Conservation (phyloP, 208 protist species). For the Trypanosoma melophagium region DNA sequence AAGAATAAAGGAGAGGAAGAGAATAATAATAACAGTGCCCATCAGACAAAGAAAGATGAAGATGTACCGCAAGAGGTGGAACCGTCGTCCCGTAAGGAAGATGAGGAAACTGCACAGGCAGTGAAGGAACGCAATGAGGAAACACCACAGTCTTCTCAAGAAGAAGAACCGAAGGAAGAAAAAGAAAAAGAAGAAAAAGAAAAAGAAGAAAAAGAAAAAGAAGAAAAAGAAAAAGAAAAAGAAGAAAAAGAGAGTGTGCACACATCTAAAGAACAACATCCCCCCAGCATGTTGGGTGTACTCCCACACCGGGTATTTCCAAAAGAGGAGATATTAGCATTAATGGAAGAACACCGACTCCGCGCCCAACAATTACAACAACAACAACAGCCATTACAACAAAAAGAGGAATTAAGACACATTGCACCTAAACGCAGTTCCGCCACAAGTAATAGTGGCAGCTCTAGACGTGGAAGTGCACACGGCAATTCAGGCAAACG, state of each 20-base stretch:
- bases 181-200: constrained; percentile 9
- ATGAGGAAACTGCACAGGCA: neutral
- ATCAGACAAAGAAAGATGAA: neutral
- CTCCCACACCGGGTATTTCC: constrained; percentile 36
- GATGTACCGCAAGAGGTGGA: neutral
- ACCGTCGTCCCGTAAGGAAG: neutral
- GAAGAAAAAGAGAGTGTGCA: too few relatives aligned
- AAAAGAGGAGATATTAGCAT: constrained; percentile 32
- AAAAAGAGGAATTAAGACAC: neutral
- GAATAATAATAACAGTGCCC: neutral
- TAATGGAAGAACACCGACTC: constrained; percentile 27
- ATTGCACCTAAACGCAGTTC: too few relatives aligned
- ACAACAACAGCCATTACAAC: neutral
- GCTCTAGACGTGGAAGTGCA: too few relatives aligned
- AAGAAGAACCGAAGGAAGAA: too few relatives aligned
- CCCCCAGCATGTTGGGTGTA: constrained; percentile 6
- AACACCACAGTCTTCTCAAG: too few relatives aligned
- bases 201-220: neutral
- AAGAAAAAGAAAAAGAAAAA: too few relatives aligned
- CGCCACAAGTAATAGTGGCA: too few relatives aligned
- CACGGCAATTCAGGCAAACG: too few relatives aligned
- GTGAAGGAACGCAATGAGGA: neutral
- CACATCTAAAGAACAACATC: too few relatives aligned
- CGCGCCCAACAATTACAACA: neutral
- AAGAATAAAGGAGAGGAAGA: too few relatives aligned